Base-by-base conservation (phyloP, 768 basidiomycete genomes). In the Tulasnella sp. region DNA sequence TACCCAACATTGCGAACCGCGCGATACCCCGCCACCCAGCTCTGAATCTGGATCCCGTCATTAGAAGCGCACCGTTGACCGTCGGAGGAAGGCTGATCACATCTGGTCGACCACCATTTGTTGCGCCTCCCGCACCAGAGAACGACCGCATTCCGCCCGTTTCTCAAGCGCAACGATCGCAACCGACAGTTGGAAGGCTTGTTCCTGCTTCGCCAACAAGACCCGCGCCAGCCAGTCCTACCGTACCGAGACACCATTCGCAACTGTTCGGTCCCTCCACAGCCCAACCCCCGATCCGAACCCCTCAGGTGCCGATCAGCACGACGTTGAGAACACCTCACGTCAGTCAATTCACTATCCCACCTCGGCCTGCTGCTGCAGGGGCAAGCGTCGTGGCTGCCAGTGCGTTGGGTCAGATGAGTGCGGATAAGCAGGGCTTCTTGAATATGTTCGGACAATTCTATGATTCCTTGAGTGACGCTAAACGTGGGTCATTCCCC, bases 291-390 rank as follows among this genome's bases (percentile, higher is more conserved):
- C 36, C 40, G 15, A 29, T 34, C 31, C 67, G 39, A 49, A 64
- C 38, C 38, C 36, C 25, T 39, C 75, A 76, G 38, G 75, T 69
- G n/a, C 75, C 75, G 9, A 71, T 76, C 31, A 71, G 64, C 25
- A 76, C 75, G n/a, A 76, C 75, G 19, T 29, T 76, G 15, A 68
- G 75, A 38, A 76, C 75, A 0, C 75, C 75, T n/a, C 75, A 76
- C 42, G 75, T 68, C 39, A 38, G 64, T 19, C 38, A 76, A 40
- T 76, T 76, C 75, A 40, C 75, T 15, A 74, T 74, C 1, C 67
- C 75, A 29, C 40, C 75, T 19, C 58, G 69, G n/a, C 69, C 40
- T 11, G 58, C 34, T 1, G 38, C 69, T 38, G 29, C 69, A 34
- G 58, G 58, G 4, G 31, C 58, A 34, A 34, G 2, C 31, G 25